Base-by-base conservation (phyloP, 768 basidiomycete species). In the Naganishia antarctica region DNA sequence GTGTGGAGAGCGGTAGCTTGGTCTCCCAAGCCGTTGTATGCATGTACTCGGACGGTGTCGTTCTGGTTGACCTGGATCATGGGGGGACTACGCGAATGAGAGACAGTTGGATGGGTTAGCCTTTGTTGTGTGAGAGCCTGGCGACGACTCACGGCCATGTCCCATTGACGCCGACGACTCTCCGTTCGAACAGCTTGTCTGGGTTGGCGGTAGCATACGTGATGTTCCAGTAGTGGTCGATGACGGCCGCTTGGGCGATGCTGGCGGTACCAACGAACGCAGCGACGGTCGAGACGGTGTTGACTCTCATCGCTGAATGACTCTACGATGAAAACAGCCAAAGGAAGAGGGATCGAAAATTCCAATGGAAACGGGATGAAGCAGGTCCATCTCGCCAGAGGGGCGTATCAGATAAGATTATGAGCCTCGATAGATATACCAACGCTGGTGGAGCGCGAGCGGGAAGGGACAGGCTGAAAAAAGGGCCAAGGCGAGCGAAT, bases 81-180 rank as follows among this genome's bases (percentile, higher is more conserved):
- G 0, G 93, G 93, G 1, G 90, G 91, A 28, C 90, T 92, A 64
- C 3, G 25, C 8, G 26, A 40, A 37, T 59, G 25, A 6, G 26
- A 44, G 49, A 23, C 41, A 47, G 48, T 40, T 25, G 12, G 37
- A 23, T 29, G 16, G 32, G 13, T 4, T 4, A 5, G 13, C 34
- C 34, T 7, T 37, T 32, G 28, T 28, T 9, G 25, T 18, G 40
- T 34, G 3, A 8, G 11, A 32, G 37, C 13, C 23, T 49, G 60
- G 11, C 28, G 12, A n/a, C n/a, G 0, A 81, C 90, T 75, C 76
- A 92, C 87, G 93, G 93, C 94, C 93, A 98, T 5, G 89, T 87
- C 21, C 85, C 84, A 73, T 97, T 97, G 57, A 96, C 85, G 60
- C 92, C 92, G 53, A 96, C 84, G 53, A 85, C 91, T 9, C 85